Base-by-base conservation (phyloP, 352 stramenopile genomes). In the Globisporangium camurandrum region DNA sequence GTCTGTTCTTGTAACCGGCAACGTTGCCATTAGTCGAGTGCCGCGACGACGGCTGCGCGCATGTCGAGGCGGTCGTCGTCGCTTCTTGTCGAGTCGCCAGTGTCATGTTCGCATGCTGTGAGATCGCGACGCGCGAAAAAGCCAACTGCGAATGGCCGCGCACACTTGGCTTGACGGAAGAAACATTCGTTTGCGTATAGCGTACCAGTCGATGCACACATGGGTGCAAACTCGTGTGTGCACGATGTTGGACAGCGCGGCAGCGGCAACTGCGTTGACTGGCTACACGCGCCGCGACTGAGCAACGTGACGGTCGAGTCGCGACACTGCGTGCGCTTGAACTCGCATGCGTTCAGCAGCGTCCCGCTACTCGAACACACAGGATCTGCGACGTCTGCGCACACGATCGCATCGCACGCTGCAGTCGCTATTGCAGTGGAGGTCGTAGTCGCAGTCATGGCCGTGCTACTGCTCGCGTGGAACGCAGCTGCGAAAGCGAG, bases 111-210 rank as follows among this genome's bases (percentile, higher is more conserved):
- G 22, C 65, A 74, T 26, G 59, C 36, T 12, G 31, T 47, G 17
- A 74, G 30, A 34, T 70, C 59, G 14, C 30, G n/a, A n/a, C n/a
- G 47, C 2, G 48, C 51, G 1, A 27, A 24, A 10, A 70, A 61
- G 23, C 51, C 52, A 14, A 51, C 38, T 5, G 27, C 33, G 12
- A 50, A 44, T n/a, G 45, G 30, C 22, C 68, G 68, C 6, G 59
- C 56, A 12, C 70, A 85, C 26, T 71, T 67, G 1, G 74, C 74
- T 22, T 75, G 56, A 3, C 66, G 67, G 39, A 83, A 86, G 1
- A 73, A 39, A 34, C 71, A 86, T 16, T 77, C 64, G 56, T 82
- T 86, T 4, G 57, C 64, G 47, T 82, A 84, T 11, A 84, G 30
- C 19, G 67, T 30, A 39, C 71, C 71, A 40, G 69, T 83, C 19